A percentile compares a stretch with the other conserved stretches of the same genome.
Evolutionary conservation across 345 rosid species (phyloP).

Genomic region (Crucihimalaya himalaica): DNA sequence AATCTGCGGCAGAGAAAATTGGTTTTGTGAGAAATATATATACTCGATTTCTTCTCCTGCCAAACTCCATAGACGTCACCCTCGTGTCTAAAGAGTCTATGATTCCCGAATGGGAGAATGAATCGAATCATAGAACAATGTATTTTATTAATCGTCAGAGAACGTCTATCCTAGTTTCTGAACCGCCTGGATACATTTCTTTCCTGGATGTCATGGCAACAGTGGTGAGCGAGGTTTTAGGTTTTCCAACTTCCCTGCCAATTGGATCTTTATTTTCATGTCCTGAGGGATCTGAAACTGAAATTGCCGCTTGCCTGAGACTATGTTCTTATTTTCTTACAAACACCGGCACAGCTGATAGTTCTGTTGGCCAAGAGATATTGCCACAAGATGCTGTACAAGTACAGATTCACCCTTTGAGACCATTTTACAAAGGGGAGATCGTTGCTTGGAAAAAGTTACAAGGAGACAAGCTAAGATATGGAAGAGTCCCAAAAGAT

Average conservation of each 20-base stretch:
- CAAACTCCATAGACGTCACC: slow-evolving; percentile 65
- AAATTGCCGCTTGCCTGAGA: slow-evolving; percentile 54
- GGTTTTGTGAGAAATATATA: slow-evolving; percentile 71
- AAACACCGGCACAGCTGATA: slow-evolving; percentile 45
- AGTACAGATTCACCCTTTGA: slow-evolving; percentile 86
- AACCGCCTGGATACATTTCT: slow-evolving; percentile 77
- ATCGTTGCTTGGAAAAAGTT: slow-evolving; percentile 85
- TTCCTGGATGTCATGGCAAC: slow-evolving; percentile 73
- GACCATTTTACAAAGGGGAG: slow-evolving; percentile 94
- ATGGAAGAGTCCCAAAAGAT: slow-evolving; percentile 91
- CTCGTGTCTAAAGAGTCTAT: slow-evolving; percentile 53
- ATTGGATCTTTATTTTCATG: slow-evolving; percentile 71
- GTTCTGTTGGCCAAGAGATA: slow-evolving; percentile 71
- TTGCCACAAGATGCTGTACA: slow-evolving; percentile 78
- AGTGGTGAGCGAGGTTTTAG: slow-evolving; percentile 80
- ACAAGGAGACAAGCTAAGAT: slow-evolving; percentile 80
- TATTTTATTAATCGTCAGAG: slow-evolving; percentile 60
- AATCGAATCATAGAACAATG: slow-evolving; percentile 61
- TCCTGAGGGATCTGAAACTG: slow-evolving; percentile 79
- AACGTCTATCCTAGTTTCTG: slow-evolving; percentile 68
- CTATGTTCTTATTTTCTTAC: slow-evolving; percentile 61
- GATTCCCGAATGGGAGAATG: slow-evolving; percentile 67
- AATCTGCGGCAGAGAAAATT: slow-evolving; percentile 59
- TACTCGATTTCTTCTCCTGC: slow-evolving; percentile 74
- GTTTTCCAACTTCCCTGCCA: slow-evolving; percentile 70